Conservation (phyloP, 2,329 filamentous ascomycete species). For the Conoideocrella luteorostrata region DNA sequence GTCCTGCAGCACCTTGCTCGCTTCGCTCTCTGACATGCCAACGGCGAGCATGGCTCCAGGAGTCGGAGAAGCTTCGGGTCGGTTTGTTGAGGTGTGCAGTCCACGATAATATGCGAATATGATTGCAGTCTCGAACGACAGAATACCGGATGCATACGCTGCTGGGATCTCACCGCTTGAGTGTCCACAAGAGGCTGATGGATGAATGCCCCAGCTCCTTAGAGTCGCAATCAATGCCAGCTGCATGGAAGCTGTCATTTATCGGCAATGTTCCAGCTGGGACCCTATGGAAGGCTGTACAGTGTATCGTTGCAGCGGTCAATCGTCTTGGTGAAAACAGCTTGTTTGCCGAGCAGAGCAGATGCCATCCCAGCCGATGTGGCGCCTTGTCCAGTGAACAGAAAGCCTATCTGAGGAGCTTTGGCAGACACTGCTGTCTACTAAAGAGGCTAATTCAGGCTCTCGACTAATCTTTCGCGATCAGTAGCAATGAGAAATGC, state of each 20-base stretch:
- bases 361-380: too few species aligned
- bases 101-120: constrained; percentile 23
- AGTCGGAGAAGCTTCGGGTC: constrained; percentile 19
- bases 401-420: too few species aligned
- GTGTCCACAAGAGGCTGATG: constrained; percentile 32
- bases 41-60: constrained; percentile 12
- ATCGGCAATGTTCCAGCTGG: background rate
- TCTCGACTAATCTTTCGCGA: too few species aligned
- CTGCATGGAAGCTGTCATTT: constrained; percentile 22
- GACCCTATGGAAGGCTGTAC: background rate
- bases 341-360: too few species aligned
- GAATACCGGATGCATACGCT: constrained; percentile 31
- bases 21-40: background rate
- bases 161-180: constrained; percentile 38
- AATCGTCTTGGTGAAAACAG: too few species aligned
- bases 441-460: too few species aligned
- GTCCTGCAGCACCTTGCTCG: constrained; percentile 11
- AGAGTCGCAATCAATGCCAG: constrained; percentile 31
- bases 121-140: constrained; percentile 25
- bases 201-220: constrained; percentile 26
- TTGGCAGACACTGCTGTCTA: too few species aligned
- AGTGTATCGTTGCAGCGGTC: too few species aligned
- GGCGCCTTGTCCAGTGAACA: too few species aligned
- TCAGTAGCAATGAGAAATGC: too few species aligned
- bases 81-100: constrained; percentile 11